Conservation (phyloP, 208 protist species). For the Balamuthia mandrillaris region DNA sequence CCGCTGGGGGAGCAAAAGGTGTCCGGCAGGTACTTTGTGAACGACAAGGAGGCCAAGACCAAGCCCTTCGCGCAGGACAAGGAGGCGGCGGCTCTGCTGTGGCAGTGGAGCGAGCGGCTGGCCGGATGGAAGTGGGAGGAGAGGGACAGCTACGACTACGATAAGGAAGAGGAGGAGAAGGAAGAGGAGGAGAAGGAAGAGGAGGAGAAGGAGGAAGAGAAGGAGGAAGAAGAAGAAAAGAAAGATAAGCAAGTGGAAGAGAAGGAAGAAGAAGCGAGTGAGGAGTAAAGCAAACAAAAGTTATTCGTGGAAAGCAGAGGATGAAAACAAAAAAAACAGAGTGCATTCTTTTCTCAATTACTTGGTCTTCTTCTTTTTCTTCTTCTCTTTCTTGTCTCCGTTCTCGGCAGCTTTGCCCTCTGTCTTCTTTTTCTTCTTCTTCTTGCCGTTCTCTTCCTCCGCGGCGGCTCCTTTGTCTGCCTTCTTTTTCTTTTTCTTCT, state of each 20-base stretch:
- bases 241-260: too few species aligned
- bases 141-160: too few species aligned
- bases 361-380: slow-evolving; percentile 39
- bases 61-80: neutral
- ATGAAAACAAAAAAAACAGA: too few species aligned
- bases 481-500: slow-evolving; percentile 42
- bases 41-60: neutral
- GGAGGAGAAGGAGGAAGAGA: too few species aligned
- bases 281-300: too few species aligned
- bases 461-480: slow-evolving; percentile 52
- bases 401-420: slow-evolving; percentile 43
- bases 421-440: slow-evolving; percentile 66
- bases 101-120: slow-evolving; percentile 12
- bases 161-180: too few species aligned
- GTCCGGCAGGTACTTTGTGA: slow-evolving; percentile 11
- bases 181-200: too few species aligned
- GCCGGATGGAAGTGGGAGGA: too few species aligned
- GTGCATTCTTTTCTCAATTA: too few species aligned
- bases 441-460: slow-evolving; percentile 52
- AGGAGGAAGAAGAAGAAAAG: too few species aligned
- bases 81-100: neutral
- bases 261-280: too few species aligned
- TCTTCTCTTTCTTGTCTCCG: neutral
- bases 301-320: too few species aligned
- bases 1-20: neutral